These are phyloP conservation scores for Volvox reticuliferus DNA, from an alignment of 139 green algal genomes.

Conservation along the genomic window DNA sequence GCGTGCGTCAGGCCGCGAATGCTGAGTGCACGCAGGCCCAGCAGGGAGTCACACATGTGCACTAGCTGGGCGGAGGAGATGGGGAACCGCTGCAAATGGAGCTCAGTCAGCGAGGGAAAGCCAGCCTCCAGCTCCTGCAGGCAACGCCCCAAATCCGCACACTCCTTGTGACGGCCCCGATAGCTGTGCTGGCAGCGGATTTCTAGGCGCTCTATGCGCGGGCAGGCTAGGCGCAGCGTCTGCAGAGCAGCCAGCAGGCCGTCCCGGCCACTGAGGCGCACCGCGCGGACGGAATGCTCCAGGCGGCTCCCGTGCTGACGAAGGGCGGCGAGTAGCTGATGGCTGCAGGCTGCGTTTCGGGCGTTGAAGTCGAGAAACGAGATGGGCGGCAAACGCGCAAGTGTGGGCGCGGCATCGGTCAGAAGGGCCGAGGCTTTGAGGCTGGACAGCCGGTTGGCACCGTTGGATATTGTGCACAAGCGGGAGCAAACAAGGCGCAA, in stretches of 20 bases:
- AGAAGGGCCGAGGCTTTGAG: slow-evolving; percentile 4
- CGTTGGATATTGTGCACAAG: not conserved
- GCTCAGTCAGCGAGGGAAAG: slow-evolving; percentile 12
- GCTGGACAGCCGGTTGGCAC: not conserved
- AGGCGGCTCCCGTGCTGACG: not conserved
- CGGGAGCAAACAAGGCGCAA: not conserved
- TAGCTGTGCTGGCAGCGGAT: slow-evolving; percentile 42
- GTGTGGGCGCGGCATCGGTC: not conserved
- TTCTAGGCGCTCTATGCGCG: not conserved
- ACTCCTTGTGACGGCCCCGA: slow-evolving; percentile 21
- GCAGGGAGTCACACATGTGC: slow-evolving; percentile 1
- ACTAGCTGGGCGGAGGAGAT: slow-evolving; percentile 24
- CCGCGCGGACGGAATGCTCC: not conserved
- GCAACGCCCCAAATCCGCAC: slow-evolving; percentile 23
- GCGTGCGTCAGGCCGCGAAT: slow-evolving; percentile 8
- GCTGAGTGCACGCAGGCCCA: not conserved
- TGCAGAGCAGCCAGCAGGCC: slow-evolving; percentile 23
- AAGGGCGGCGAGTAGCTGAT: slow-evolving; percentile 28
- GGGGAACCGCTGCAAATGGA: slow-evolving; percentile 39
- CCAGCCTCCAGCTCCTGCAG: slow-evolving; percentile 8
- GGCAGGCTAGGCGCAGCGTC: slow-evolving; percentile 16
- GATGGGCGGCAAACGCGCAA: slow-evolving; percentile 8
- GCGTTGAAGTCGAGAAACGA: slow-evolving; percentile 13
- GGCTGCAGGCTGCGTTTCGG: slow-evolving; percentile 33
- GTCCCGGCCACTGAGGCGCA: slow-evolving; percentile 18